Percentiles rank a stretch among this genome's conserved stretches.
These are phyloP conservation scores for Pisolithus microcarpus DNA, from an alignment of 768 basidiomycete genomes.

Conservation along the genomic window DNA sequence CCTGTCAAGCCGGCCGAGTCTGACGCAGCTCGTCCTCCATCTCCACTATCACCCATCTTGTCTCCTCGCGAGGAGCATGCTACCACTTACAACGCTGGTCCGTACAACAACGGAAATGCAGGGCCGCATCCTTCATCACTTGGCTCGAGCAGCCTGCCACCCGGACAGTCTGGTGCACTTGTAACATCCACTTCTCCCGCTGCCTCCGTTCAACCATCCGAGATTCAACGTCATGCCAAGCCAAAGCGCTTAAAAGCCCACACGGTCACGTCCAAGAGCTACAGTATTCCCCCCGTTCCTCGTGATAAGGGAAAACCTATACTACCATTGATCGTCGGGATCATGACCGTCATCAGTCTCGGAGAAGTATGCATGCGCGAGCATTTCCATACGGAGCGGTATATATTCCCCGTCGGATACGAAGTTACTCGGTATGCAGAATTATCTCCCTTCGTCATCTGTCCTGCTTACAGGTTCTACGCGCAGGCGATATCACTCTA, in stretches of 20 bases:
- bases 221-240: conserved; percentile 43
- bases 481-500: conserved; percentile 70
- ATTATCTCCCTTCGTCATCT: not conserved
- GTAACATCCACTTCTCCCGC: conserved; percentile 10
- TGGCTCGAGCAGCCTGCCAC: conserved; percentile 12
- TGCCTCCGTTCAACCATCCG: conserved; percentile 18
- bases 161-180: conserved; percentile 17
- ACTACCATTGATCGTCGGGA: conserved; percentile 76
- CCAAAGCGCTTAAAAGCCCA: conserved; percentile 77
- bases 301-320: conserved; percentile 65
- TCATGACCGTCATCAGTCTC: conserved; percentile 73
- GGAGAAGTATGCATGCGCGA: conserved; percentile 77
- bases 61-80: conserved; percentile 30
- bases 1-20: conserved; percentile 27
- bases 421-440: conserved; percentile 63
- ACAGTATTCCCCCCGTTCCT: conserved; percentile 72
- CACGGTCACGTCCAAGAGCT: conserved; percentile 70
- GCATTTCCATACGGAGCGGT: conserved; percentile 81
- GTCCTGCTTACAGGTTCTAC: not conserved
- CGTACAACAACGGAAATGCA: conserved; percentile 18
- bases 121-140: conserved; percentile 12
- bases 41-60: conserved; percentile 28
- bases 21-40: conserved; percentile 17
- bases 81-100: conserved; percentile 13
- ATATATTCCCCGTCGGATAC: conserved; percentile 85